Base-by-base conservation (phyloP, 2,329 filamentous ascomycete genomes). In the Botrytis galanthina region DNA sequence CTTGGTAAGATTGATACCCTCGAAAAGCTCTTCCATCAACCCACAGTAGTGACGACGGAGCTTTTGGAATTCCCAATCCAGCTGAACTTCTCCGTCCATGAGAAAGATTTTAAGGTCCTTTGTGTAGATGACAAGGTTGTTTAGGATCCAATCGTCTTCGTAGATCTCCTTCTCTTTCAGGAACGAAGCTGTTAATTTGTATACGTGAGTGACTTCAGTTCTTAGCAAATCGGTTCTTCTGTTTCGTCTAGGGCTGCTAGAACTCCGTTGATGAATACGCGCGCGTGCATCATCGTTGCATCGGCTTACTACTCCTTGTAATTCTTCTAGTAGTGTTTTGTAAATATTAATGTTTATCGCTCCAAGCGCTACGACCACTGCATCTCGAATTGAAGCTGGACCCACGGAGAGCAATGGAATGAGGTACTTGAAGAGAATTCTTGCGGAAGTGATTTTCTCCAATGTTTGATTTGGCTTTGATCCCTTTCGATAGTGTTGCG, bases 281-380 rank as follows among this genome's bases (percentile, higher is more conserved):
- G 91, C 89, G 78, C 94, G 93, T 16, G 95, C 94, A 80, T 98
- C 94, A 77, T 97, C 92, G 75, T 94, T 95, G 82, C 95, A 97
- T 32, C 91, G 90, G 57, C 90, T 90, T 9, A 97, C 94, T 63
- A 94, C 93, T 22, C 93, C 92, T 81, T 97, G 94, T 3, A 99
- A 84, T 66, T 95, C 95, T 80, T 99, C 95, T 0, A 99, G 87
- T 20, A 99, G 85, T 0, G 93, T 96, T 73, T 93, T 92, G 80
- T 98, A 99, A 8, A 98, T 92, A 78, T 97, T 95, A 71, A 94
- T 90, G 79, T 98, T 98, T 81, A 98, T 98, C 0, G 95, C 97
- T 0, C 96, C 96, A 80, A 99, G 89, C 3, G 95, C 95, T 44
- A 93, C 87, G 16, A 98, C 96, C 26, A 97, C 95, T 1, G 96